A percentile compares a stretch with the other conserved stretches of the same genome.
Conservation (phyloP, 306 rosid genomes). For the Vigna mungo region DNA sequence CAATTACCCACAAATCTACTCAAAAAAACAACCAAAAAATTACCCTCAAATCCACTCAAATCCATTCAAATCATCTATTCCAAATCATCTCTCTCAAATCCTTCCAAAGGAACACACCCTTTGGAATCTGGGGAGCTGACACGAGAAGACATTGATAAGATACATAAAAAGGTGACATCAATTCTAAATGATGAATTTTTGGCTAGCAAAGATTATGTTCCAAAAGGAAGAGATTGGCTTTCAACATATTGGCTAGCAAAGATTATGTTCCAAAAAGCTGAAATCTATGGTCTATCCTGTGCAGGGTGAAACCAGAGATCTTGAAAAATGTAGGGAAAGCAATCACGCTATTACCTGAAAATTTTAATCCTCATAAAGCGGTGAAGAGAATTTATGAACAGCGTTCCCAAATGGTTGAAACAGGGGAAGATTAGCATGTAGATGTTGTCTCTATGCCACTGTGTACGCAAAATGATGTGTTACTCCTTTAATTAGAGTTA, state of each 20-base stretch:
- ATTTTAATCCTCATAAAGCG: slow-evolving; percentile 79
- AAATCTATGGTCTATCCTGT: slow-evolving; percentile 35
- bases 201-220: slow-evolving; percentile 85
- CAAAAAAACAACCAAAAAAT: too few species aligned
- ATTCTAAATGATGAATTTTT: slow-evolving; percentile 82
- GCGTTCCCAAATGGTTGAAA: slow-evolving; percentile 84
- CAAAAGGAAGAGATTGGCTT: slow-evolving; percentile 91
- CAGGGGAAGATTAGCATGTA: slow-evolving; percentile 85
- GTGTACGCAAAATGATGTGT: too few species aligned
- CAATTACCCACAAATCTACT: too few species aligned
- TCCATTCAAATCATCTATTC: too few species aligned
- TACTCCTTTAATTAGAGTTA: too few species aligned
- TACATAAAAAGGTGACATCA: slow-evolving; percentile 66
- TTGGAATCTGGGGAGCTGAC: slow-evolving; percentile 72
- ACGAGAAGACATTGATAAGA: slow-evolving; percentile 67
- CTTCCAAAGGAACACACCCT: too few species aligned
- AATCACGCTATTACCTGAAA: slow-evolving; percentile 75
- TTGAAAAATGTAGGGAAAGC: slow-evolving; percentile 88
- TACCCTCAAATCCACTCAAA: too few species aligned
- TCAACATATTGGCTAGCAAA: slow-evolving; percentile 77
- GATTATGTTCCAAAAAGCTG: too few species aligned
- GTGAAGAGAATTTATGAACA: slow-evolving; percentile 89
- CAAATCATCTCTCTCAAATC: too few species aligned
- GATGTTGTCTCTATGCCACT: too few species aligned
- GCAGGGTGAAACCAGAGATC: slow-evolving; percentile 88